Conservation (phyloP, 768 basidiomycete genomes). For the Pholiota molesta region DNA sequence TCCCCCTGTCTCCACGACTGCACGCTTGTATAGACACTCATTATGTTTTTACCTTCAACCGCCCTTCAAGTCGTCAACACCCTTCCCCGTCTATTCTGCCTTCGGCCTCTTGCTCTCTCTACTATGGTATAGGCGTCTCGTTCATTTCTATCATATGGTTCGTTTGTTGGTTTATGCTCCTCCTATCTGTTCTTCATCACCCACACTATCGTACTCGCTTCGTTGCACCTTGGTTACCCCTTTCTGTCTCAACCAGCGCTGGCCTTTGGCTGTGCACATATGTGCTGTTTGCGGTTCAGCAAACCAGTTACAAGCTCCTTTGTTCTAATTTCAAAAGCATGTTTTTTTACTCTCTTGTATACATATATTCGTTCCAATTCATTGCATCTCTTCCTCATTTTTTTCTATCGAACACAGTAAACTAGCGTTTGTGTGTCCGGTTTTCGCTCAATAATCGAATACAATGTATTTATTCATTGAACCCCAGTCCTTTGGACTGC, state of each 20-base stretch:
- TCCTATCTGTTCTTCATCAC: constrained; percentile 3
- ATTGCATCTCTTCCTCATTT: constrained; percentile 5
- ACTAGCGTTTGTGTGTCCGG: not conserved
- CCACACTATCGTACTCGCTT: constrained; percentile 10
- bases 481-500: not conserved
- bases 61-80: not conserved
- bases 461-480: constrained; percentile 18
- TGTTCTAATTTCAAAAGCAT: constrained; percentile 7
- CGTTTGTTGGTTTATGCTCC: constrained; percentile 2
- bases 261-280: not conserved
- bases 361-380: constrained; percentile 10
- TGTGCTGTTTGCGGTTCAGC: too few relatives aligned
- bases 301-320: not conserved
- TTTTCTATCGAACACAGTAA: not conserved
- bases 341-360: constrained; percentile 10
- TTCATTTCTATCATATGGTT: constrained; percentile 4
- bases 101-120: constrained; percentile 3
- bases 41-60: not conserved
- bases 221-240: constrained; percentile 2
- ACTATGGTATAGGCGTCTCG: constrained; percentile 7
- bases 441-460: constrained; percentile 6
- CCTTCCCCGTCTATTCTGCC: not conserved
- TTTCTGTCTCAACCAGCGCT: not conserved
- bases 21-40: constrained; percentile 1
- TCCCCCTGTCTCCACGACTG: not conserved